Evolutionary conservation across 257 asterid species (phyloP).

Genomic region (Gardenia jasminoides): DNA sequence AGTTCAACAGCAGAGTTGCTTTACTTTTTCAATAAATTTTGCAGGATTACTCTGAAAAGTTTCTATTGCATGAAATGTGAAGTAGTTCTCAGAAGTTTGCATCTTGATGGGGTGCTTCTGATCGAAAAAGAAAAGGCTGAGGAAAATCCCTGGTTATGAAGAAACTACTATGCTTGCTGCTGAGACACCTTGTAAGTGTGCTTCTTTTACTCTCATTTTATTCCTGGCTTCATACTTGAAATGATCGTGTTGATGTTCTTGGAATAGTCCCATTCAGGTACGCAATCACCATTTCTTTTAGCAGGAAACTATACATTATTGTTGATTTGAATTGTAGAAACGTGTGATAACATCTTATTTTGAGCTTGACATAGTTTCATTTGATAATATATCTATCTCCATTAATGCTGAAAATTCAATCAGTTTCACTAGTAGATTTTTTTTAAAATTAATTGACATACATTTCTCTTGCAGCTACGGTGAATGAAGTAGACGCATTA

Average conservation of each 20-base stretch:
- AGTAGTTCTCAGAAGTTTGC: slow-evolving; percentile 15
- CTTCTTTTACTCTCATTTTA: not conserved
- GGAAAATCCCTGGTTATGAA: slow-evolving; percentile 67
- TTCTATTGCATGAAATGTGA: slow-evolving; percentile 26
- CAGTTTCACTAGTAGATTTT: not conserved
- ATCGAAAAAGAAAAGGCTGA: slow-evolving; percentile 37
- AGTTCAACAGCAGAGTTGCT: not conserved
- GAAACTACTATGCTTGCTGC: slow-evolving; percentile 78
- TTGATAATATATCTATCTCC: too few species aligned
- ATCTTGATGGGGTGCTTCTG: slow-evolving; percentile 66
- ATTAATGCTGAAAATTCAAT: not conserved
- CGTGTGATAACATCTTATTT: not conserved
- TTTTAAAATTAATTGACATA: not conserved
- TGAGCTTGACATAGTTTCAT: not conserved
- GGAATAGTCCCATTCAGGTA: not conserved
- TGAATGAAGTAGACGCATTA: slow-evolving; percentile 87
- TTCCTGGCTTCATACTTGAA: not conserved
- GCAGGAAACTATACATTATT: too few species aligned
- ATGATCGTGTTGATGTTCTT: not conserved
- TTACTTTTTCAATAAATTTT: not conserved
- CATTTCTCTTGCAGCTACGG: slow-evolving; percentile 56
- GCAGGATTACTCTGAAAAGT: slow-evolving; percentile 18
- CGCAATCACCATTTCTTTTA: not conserved
- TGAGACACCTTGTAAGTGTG: slow-evolving; percentile 86
- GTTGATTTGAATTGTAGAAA: not conserved